Conservation (phyloP, 306 rosid species). For the Dalbergia cultrata region DNA sequence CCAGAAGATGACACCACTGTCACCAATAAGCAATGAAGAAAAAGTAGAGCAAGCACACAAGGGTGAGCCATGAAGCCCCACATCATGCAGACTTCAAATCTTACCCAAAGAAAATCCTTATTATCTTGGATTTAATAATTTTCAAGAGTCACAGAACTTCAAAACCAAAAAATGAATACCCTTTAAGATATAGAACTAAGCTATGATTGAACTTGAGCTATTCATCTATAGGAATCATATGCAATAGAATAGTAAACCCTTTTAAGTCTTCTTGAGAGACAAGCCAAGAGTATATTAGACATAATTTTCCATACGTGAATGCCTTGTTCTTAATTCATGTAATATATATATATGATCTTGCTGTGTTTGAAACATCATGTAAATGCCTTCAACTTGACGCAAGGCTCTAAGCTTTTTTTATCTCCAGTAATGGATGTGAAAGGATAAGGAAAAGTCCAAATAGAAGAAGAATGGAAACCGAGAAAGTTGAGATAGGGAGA, state of each 20-base stretch:
- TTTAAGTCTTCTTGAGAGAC: constrained; percentile 26
- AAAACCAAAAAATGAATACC: not conserved
- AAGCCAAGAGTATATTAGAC: constrained; percentile 34
- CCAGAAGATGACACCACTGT: constrained; percentile 74
- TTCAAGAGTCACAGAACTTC: constrained; percentile 28
- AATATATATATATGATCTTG: not conserved
- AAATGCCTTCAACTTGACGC: constrained; percentile 23
- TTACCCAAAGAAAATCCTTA: constrained; percentile 20
- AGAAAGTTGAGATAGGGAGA: not conserved
- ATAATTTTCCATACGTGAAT: constrained; percentile 11
- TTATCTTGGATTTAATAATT: constrained; percentile 28
- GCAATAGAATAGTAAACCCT: constrained; percentile 6
- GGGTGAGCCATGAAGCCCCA: constrained; percentile 59
- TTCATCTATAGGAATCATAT: constrained; percentile 6
- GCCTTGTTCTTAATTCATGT: not conserved
- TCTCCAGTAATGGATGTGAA: not conserved
- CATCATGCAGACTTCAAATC: constrained; percentile 50
- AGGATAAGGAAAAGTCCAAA: not conserved
- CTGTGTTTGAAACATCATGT: constrained; percentile 40
- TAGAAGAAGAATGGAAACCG: not conserved
- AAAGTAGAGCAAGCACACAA: constrained; percentile 49
- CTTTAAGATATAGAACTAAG: not conserved
- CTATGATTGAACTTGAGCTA: constrained; percentile 23
- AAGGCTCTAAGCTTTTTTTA: not conserved
- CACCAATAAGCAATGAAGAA: constrained; percentile 51